These are phyloP conservation scores for Rosa persica DNA, from an alignment of 306 rosid species.

Conservation along the genomic window DNA sequence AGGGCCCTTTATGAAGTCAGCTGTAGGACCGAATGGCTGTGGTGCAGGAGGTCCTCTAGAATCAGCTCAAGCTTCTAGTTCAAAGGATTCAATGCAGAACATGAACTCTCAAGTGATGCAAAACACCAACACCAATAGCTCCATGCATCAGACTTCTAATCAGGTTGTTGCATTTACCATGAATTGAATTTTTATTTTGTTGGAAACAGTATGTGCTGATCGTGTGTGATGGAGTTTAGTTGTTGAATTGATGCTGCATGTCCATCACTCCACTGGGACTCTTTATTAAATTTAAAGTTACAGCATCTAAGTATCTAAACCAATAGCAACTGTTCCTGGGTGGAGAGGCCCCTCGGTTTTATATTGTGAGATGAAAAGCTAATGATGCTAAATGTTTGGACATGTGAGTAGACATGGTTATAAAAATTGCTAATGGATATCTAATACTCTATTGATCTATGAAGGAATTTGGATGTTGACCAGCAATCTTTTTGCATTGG, in stretches of 20 bases:
- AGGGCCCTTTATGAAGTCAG: constrained; percentile 50
- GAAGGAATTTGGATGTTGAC: constrained; percentile 5
- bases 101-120: constrained; percentile 41
- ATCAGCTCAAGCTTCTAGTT: constrained; percentile 45
- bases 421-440: constrained; percentile 10
- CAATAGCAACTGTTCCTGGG: background rate
- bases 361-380: background rate
- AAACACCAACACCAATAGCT: constrained; percentile 40
- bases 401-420: background rate
- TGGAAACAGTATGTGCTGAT: constrained; percentile 9
- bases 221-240: background rate
- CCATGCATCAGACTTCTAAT: constrained; percentile 40
- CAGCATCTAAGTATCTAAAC: background rate
- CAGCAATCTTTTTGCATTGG: constrained; percentile 1
- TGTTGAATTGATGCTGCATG: constrained; percentile 2
- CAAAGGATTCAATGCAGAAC: constrained; percentile 49
- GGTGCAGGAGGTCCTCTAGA: constrained; percentile 49
- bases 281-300: background rate
- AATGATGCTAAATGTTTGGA: background rate
- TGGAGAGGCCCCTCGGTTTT: background rate
- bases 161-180: constrained; percentile 46
- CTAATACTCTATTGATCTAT: background rate
- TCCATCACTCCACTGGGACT: background rate
- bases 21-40: constrained; percentile 34
- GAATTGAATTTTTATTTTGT: constrained; percentile 11